These are phyloP conservation scores for Thecaphora frezii DNA, from an alignment of 1,284 basidiomycete genomes.

Conservation along the genomic window DNA sequence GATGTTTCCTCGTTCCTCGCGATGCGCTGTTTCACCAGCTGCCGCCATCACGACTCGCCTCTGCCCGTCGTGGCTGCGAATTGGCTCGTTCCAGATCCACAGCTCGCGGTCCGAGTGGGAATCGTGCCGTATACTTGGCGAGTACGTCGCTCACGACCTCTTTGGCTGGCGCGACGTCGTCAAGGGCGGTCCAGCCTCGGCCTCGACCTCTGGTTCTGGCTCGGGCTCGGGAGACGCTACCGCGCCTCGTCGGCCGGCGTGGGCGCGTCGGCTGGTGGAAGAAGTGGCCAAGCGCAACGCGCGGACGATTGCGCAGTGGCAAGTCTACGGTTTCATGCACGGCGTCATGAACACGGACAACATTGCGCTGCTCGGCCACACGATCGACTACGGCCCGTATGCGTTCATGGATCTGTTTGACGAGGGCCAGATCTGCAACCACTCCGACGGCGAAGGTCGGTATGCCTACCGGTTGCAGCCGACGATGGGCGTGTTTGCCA, in stretches of 20 bases:
- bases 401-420: constrained; percentile 80
- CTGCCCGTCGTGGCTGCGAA: constrained; percentile 85
- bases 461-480: constrained; percentile 71
- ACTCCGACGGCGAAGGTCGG: constrained; percentile 80
- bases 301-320: constrained; percentile 88
- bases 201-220: no score
- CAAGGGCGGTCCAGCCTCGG: constrained; percentile 13
- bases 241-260: no score
- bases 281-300: constrained; percentile 75
- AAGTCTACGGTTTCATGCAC: constrained; percentile 63
- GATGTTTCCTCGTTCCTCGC: no score
- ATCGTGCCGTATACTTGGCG: constrained; percentile 66
- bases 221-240: no score
- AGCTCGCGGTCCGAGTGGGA: constrained; percentile 65
- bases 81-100: constrained; percentile 86
- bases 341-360: constrained; percentile 89
- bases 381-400: constrained; percentile 80
- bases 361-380: constrained; percentile 76
- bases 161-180: constrained; percentile 41
- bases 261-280: constrained; percentile 37
- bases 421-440: constrained; percentile 85
- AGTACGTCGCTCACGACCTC: constrained; percentile 71
- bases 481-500: constrained; percentile 62
- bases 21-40: constrained; percentile 12
- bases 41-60: constrained; percentile 81